Percentiles rank a stretch among this genome's conserved stretches.
These are phyloP conservation scores for Puccinia coronata DNA, from an alignment of 1,284 basidiomycete species.

Conservation along the genomic window DNA sequence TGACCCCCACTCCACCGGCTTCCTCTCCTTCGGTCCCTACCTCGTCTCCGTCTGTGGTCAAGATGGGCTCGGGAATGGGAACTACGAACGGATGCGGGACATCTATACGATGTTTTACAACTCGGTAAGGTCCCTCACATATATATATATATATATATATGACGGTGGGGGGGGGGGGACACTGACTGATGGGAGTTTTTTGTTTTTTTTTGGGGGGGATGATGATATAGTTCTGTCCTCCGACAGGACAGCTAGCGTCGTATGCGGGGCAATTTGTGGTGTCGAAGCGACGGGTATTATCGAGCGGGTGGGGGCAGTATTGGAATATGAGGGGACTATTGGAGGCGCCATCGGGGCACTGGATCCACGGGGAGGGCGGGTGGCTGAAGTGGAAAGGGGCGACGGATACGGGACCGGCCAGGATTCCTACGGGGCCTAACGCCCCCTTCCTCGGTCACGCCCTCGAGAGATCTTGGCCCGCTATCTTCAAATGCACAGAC, in stretches of 20 bases:
- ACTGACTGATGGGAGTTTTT: constrained; percentile 50
- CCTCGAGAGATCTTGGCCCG: constrained; percentile 57
- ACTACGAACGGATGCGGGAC: constrained; percentile 38
- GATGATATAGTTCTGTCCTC: constrained; percentile 46
- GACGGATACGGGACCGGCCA: constrained; percentile 11
- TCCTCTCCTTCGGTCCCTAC: constrained; percentile 59
- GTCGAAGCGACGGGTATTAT: constrained; percentile 55
- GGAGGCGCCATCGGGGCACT: constrained; percentile 55
- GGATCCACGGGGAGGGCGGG: constrained; percentile 58
- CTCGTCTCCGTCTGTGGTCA: constrained; percentile 55
- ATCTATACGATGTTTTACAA: constrained; percentile 29
- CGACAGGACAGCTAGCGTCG: constrained; percentile 51
- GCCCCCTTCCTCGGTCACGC: constrained; percentile 54
- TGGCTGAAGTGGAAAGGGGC: constrained; percentile 53
- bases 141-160: constrained; percentile 47
- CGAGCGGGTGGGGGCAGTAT: constrained; percentile 53
- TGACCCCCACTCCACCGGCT: constrained; percentile 55
- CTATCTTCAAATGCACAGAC: constrained; percentile 56
- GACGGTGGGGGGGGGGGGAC: constrained; percentile 51
- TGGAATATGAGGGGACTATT: constrained; percentile 54
- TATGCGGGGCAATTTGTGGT: constrained; percentile 59
- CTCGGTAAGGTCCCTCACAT: constrained; percentile 37
- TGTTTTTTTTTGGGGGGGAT: too few relatives aligned
- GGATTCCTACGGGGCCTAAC: not conserved
- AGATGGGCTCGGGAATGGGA: constrained; percentile 41